Evolutionary conservation across 805 yeast genomes (phyloP), one percentile per base, ranked within the genome.

Genomic region (Metschnikowia kofuensis): DNA sequence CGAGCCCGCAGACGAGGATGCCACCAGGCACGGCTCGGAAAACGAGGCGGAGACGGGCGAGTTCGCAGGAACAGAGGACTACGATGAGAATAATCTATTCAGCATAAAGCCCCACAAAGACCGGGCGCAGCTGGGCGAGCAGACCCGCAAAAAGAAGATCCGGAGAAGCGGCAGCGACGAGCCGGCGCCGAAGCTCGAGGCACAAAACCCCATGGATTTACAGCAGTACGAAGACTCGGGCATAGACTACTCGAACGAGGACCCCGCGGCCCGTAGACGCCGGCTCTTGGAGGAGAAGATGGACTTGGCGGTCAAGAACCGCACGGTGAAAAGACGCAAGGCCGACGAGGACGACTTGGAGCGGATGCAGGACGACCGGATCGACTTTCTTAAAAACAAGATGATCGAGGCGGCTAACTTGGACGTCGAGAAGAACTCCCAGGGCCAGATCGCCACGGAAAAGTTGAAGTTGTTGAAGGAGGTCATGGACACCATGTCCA

Each of bases 271-370:
- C 12, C 58, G 84, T 48, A 83, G 78, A 62, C 83, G 96, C 62
- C 79, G 89, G 54, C 83, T 80, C 54, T 76, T 94, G 54, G 98
- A 94, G 67, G 92, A 83, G 50, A 81, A 77, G 58, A 79, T 94
- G 71, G 94, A 86, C 55, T 81, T 83, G 38, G 85, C 96, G 1
- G 68, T 92, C 53, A 88, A 87, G 65, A 74, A 76, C 52, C 76
- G 74, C 44, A 78, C 85, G 16, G 76, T 78, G 15, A 77, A 78
- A 53, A 77, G 85, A 50, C 82, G 86, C 59, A 81, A 78, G 60
- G 82, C 86, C 42, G 92, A 87, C 59, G 98, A 94, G 59, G 96
- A 89, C 62, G 99, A 94, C 69, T 72, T 94, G 56, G 98, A 95
- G 65, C 85, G 89, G 61, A 86, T 89, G 85, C 95, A 91, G 65